Percentiles rank a stretch among this genome's conserved stretches.
These are phyloP conservation scores for Colletotrichum incanum DNA, from an alignment of 2,329 filamentous ascomycete species.

Conservation along the genomic window DNA sequence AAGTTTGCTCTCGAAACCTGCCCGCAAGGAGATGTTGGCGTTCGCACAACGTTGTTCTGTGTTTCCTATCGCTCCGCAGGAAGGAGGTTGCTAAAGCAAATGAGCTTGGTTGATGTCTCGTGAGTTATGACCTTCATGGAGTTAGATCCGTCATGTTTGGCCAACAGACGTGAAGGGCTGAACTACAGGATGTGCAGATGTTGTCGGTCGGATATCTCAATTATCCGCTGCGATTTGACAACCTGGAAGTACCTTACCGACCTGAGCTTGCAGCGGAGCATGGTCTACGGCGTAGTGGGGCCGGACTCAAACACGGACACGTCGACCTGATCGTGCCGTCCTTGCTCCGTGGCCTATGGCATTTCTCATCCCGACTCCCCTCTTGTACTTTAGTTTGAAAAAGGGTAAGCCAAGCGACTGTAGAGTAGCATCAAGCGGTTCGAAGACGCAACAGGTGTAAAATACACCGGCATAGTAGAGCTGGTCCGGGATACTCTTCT, in stretches of 20 bases:
- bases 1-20: background rate
- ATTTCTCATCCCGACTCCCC: background rate
- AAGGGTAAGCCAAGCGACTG: background rate
- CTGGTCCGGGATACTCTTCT: background rate
- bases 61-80: background rate
- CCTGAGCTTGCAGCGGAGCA: background rate
- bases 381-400: background rate
- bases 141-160: background rate
- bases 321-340: background rate
- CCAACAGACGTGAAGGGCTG: background rate
- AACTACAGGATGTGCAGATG: too few relatives aligned
- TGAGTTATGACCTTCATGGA: background rate
- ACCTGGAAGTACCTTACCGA: background rate
- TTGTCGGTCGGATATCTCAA: background rate
- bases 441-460: background rate
- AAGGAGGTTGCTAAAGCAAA: background rate
- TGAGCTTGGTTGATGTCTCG: background rate
- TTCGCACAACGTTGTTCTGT: background rate
- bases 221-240: background rate
- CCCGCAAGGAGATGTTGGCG: background rate
- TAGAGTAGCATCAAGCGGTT: background rate
- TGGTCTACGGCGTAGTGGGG: background rate
- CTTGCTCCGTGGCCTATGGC: background rate
- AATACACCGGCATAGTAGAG: background rate
- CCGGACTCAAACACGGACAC: background rate